Percentiles rank a stretch among this genome's conserved stretches.
These are phyloP conservation scores for Butyriboletus appendiculatus DNA, from an alignment of 1,284 basidiomycete genomes.

Conservation along the genomic window DNA sequence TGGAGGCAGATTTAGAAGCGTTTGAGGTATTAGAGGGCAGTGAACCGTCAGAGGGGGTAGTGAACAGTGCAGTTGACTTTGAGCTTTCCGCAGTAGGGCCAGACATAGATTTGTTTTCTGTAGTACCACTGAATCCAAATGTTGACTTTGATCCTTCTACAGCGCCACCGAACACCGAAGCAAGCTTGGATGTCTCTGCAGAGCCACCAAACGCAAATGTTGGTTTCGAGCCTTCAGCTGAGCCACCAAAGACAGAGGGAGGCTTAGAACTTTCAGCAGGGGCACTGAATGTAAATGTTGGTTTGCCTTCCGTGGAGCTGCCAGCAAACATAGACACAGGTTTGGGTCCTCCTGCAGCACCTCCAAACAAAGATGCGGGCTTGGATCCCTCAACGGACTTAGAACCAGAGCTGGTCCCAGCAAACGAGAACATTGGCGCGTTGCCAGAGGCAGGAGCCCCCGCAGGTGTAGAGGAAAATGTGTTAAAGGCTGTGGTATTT, in stretches of 20 bases:
- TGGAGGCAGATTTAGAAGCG: background rate
- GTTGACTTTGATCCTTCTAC: conserved; percentile 9
- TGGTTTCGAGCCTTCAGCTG: conserved; percentile 9
- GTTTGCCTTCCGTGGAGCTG: conserved; percentile 12
- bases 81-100: background rate
- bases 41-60: background rate
- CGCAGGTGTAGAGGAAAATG: conserved; percentile 11
- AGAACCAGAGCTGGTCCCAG: conserved; percentile 12
- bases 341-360: background rate
- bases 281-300: conserved; percentile 22
- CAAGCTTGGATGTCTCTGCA: conserved; percentile 9
- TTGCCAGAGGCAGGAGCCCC: conserved; percentile 9
- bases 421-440: conserved; percentile 23
- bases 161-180: conserved; percentile 1
- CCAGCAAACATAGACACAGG: conserved; percentile 6
- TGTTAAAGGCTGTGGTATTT: background rate
- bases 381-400: conserved; percentile 23
- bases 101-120: conserved; percentile 4
- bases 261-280: conserved; percentile 9
- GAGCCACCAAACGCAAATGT: conserved; percentile 13
- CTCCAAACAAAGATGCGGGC: conserved; percentile 18
- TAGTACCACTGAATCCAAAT: background rate
- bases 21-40: background rate
- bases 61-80: background rate
- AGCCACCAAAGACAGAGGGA: conserved; percentile 8